phyloP scores from a whole-genome alignment of 495 filamentous ascomycete genomes.

The Amphirosellinia nigrospora region DNA sequence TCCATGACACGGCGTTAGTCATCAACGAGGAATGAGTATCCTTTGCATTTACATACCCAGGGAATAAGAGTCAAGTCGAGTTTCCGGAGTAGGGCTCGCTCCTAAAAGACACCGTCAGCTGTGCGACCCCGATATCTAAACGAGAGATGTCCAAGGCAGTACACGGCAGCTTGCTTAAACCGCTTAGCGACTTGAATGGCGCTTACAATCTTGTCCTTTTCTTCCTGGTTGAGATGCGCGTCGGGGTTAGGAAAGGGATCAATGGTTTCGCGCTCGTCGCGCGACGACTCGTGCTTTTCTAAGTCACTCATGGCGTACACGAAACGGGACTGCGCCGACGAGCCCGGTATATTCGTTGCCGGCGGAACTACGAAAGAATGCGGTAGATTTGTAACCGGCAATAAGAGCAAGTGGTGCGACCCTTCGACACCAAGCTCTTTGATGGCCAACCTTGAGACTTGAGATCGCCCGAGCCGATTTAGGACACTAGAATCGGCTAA shows the following conservation, averaged over 20 bases:
- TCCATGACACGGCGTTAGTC: constrained; percentile 9
- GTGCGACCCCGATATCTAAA: neutral
- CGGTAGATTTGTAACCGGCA: too few species aligned
- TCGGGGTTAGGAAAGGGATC: constrained; percentile 63
- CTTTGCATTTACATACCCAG: constrained; percentile 56
- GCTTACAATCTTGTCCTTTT: constrained; percentile 68
- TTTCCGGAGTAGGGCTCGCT: constrained; percentile 69
- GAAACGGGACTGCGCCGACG: neutral
- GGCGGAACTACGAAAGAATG: neutral
- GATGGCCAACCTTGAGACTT: neutral
- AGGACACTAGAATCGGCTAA: neutral
- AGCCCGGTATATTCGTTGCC: neutral
- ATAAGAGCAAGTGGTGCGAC: neutral
- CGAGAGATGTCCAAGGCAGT: neutral
- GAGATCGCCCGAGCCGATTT: neutral
- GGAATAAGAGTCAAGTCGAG: constrained; percentile 76
- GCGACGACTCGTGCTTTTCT: constrained; percentile 39
- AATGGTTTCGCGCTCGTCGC: constrained; percentile 33
- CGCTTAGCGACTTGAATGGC: neutral
- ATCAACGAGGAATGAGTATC: neutral
- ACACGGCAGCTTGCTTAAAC: neutral
- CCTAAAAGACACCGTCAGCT: constrained; percentile 51
- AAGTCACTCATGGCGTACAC: constrained; percentile 37
- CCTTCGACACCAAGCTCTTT: neutral
- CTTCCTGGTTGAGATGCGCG: constrained; percentile 68